Base-by-base conservation (phyloP, 192 early-diverging fungal genomes). In the Umbelopsis sp. region DNA sequence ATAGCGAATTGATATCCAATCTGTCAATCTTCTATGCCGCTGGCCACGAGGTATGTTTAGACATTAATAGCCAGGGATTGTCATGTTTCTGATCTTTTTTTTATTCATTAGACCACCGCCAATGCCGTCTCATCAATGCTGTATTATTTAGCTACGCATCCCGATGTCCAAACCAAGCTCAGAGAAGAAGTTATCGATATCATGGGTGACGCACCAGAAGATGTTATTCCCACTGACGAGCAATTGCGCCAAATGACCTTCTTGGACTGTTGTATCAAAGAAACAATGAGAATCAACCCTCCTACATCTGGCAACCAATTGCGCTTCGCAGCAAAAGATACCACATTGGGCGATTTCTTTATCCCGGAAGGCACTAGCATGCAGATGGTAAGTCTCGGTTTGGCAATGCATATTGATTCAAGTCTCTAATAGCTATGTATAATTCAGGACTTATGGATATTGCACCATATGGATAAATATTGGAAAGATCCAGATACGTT, bases 161-260 rank as follows among this genome's bases (percentile, higher is more conserved):
- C 81, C 58, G 75, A 86, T 44, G 4, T 35, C 66, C 86, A 88
- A 70, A 55, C 74, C 20, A 82, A 81, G 50, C 82, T 80, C 8
- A 84, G 86, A 48, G 70, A 70, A 46, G 82, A 86, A 49, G 86
- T 82, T 41, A 66, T 83, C 15, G 55, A 61, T 6, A 77, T 88
- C 6, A 73, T 88, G 35, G 86, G 86, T 65, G 80, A 88, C 68
- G 61, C 64, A 55, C 81, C 80, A 27, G 74, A 79, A 70, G 84
- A 85, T 50, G 70, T 76, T 20, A 79, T 82, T 37, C 83, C 84
- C 7, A 81, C 76, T 11, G 82, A 81, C 70, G 84, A 82, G 13
- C 84, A 87, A 68, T 47, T 85, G 3, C 82, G 83, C 67, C 74
- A 79, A 66, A 74, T 87, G 15, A 75, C 69, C 11, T 87, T 83